Evolutionary conservation across 306 rosid genomes (phyloP).

Genomic region (Quercus agrifolia): DNA sequence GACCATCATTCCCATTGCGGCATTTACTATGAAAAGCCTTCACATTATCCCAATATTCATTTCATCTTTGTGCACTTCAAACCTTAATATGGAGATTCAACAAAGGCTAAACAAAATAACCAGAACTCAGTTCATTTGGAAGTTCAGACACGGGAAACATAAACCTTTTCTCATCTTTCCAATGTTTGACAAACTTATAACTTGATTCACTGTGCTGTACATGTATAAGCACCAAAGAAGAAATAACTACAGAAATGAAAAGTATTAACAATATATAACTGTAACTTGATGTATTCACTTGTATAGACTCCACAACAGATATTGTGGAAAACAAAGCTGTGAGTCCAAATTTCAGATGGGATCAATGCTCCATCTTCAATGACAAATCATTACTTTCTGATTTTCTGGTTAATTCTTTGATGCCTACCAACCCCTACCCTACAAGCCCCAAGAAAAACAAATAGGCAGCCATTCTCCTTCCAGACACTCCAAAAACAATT

Average conservation of each 20-base stretch:
- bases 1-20: too few species aligned
- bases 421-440: slow-evolving; percentile 10
- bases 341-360: slow-evolving; percentile 20
- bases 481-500: not conserved
- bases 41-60: not conserved
- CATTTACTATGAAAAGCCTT: too few species aligned
- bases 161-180: not conserved
- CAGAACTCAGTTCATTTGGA: not conserved
- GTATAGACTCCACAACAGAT: not conserved
- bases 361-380: slow-evolving; percentile 20
- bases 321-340: slow-evolving; percentile 5
- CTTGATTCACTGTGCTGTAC: slow-evolving; percentile 20
- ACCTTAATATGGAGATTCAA: not conserved
- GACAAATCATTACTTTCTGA: not conserved
- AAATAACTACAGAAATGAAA: not conserved
- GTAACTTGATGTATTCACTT: slow-evolving; percentile 14
- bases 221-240: slow-evolving; percentile 19
- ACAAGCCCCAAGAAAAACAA: slow-evolving; percentile 18
- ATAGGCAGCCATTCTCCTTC: slow-evolving; percentile 9
- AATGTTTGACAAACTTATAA: slow-evolving; percentile 7
- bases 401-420: not conserved
- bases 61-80: not conserved
- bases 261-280: not conserved
- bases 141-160: not conserved
- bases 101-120: not conserved